A percentile compares a stretch with the other conserved stretches of the same genome.
These are phyloP conservation scores for Magnolia sinica DNA, from an alignment of 164 flowering plant genomes.

Conservation along the genomic window DNA sequence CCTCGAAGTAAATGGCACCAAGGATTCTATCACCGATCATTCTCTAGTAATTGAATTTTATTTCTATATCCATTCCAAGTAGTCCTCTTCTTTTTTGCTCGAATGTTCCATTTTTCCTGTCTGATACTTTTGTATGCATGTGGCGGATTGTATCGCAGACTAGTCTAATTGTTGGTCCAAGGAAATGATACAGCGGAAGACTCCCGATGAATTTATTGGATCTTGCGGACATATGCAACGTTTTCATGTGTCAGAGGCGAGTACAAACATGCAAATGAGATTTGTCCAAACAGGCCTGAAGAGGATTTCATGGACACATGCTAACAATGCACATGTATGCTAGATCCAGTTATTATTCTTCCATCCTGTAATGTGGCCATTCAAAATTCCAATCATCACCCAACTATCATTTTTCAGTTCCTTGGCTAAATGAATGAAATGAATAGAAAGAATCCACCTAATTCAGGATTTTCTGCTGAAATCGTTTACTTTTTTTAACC, in stretches of 20 bases:
- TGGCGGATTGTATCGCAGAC: too few relatives aligned
- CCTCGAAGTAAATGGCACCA: conserved; percentile 59
- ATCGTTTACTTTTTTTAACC: neutral
- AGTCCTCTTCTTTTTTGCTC: too few relatives aligned
- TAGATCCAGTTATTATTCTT: neutral
- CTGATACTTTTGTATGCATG: too few relatives aligned
- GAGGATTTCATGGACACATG: neutral
- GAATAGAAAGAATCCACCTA: neutral
- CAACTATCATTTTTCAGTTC: neutral
- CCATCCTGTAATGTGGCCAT: neutral
- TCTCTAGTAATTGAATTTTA: conserved; percentile 36
- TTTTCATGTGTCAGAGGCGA: too few relatives aligned
- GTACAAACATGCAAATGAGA: neutral
- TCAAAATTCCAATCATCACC: neutral
- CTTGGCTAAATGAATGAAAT: neutral
- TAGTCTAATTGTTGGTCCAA: too few relatives aligned
- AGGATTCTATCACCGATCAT: conserved; percentile 31
- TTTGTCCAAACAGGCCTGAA: neutral
- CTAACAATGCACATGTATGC: neutral
- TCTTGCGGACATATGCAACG: too few relatives aligned
- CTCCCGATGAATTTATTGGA: too few relatives aligned
- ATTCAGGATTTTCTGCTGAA: neutral
- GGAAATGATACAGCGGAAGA: too few relatives aligned
- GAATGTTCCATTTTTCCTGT: too few relatives aligned
- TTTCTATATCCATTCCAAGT: neutral